Conservation (phyloP, 2,329 filamentous ascomycete species). For the Rhynchosporium graminicola region DNA sequence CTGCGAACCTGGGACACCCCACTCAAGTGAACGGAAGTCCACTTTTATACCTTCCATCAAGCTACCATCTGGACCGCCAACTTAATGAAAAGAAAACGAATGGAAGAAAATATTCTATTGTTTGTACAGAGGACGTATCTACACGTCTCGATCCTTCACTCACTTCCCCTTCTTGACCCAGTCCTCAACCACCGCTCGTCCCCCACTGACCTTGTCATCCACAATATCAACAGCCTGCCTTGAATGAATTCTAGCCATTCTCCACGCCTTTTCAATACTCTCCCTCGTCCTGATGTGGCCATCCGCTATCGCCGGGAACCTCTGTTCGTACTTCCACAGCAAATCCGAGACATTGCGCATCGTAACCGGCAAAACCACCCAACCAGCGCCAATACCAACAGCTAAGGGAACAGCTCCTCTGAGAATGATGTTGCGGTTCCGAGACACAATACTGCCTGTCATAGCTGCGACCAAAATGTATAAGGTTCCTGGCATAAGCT, state of each 20-base stretch:
- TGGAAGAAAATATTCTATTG: conserved; percentile 24
- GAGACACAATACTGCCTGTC: conserved; percentile 87
- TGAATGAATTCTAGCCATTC: conserved; percentile 74
- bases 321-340: conserved; percentile 90
- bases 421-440: conserved; percentile 83
- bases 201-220: conserved; percentile 76
- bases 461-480: conserved; percentile 94
- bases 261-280: conserved; percentile 66
- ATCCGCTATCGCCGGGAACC: conserved; percentile 78
- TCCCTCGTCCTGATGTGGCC: conserved; percentile 74
- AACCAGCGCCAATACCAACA: conserved; percentile 80
- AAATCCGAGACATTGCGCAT: conserved; percentile 86
- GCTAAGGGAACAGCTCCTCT: conserved; percentile 75
- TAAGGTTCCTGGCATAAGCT: conserved; percentile 82
- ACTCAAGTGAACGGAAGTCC: too few relatives aligned
- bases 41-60: too few relatives aligned
- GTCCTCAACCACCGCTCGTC: conserved; percentile 75
- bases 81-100: background rate
- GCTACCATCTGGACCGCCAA: background rate
- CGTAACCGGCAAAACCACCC: conserved; percentile 83
- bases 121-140: conserved; percentile 27
- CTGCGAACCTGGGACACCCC: too few relatives aligned
- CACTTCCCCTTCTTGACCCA: conserved; percentile 82
- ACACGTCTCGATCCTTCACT: conserved; percentile 15
- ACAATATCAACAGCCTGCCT: conserved; percentile 71